Base-by-base conservation (phyloP, 2,329 filamentous ascomycete genomes). In the Xylariaceae sp. region DNA sequence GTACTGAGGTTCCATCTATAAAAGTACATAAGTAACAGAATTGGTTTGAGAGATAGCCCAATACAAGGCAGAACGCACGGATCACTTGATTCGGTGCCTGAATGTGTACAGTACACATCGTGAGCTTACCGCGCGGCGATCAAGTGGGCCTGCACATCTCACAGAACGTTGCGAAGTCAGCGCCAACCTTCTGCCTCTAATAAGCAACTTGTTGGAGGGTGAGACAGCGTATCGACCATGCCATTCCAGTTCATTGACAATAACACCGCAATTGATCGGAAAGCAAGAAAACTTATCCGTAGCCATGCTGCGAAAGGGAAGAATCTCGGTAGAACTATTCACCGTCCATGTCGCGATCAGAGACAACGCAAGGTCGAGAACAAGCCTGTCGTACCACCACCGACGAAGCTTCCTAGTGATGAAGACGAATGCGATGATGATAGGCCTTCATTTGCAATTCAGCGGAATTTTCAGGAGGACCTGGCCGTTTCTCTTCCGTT, bases 221-320 rank as follows among this genome's bases (percentile, higher is more conserved):
- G 22, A 28, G 22, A 7, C 22, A 5, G 22, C 36, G 13, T 39
- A 36, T 31, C 28, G 17, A 38, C 10, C 12, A 60, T 60, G 58
- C 10, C 55, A 36, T 28, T 61, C 33, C 50, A 54, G 18, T 61
- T 60, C 42, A 55, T 61, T 14, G 52, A 61, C 41, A 56, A 54
- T 42, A 31, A 51, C 14, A 13, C 45, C 4, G 54, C 47, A 14
- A 51, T 51, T n/a, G 55, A 60, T n/a, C 47, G 31, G 42, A 53
- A 49, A n/a, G 52, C 59, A 9, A 46, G 58, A 33, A 56, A 36
- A 10, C 31, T 55, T 17, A 60, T 61, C 17, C 56, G 59, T 40
- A 61, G 58, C 28, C 57, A 60, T 33, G 59, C 49, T 42, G 59
- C 57, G 4, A 59, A 55, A 22, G 59, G 59, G n/a, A 61, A 58